Conservation (phyloP, 1,284 basidiomycete genomes). For the Pseudozyma hubeiensis region DNA sequence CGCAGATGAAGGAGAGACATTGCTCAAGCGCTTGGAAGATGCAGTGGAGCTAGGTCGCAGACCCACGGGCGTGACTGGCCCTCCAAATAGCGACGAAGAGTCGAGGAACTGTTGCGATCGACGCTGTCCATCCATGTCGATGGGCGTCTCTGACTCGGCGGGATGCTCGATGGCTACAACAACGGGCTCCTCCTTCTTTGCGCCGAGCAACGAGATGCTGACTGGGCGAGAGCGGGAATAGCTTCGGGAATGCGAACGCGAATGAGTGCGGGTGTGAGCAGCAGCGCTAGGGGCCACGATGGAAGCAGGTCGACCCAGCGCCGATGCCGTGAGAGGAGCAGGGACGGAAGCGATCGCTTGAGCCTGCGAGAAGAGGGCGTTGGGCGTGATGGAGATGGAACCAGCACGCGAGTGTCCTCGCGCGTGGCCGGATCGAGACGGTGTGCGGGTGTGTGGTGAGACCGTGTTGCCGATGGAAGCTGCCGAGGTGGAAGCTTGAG, state of each 20-base stretch:
- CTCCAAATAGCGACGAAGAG: slow-evolving; percentile 35
- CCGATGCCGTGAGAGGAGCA: slow-evolving; percentile 11
- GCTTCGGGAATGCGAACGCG: slow-evolving; percentile 36
- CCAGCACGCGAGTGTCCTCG: slow-evolving; percentile 56
- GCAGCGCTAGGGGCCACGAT: slow-evolving; percentile 16
- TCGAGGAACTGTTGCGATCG: slow-evolving; percentile 43
- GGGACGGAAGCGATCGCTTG: slow-evolving; percentile 16
- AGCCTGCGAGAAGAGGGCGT: slow-evolving; percentile 31
- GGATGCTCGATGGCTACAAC: slow-evolving; percentile 48
- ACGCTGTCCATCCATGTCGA: slow-evolving; percentile 6
- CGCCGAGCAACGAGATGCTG: slow-evolving; percentile 48
- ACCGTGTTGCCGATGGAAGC: slow-evolving; percentile 3
- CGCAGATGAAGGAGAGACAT: slow-evolving; percentile 13
- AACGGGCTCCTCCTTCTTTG: slow-evolving; percentile 40
- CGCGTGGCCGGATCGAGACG: slow-evolving; percentile 52
- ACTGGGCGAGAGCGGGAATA: slow-evolving; percentile 30
- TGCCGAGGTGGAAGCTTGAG: slow-evolving; percentile 33
- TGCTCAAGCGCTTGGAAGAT: slow-evolving; percentile 22
- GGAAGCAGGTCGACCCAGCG: slow-evolving; percentile 18
- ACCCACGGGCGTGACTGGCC: neutral
- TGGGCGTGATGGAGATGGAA: slow-evolving; percentile 57
- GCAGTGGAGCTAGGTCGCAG: slow-evolving; percentile 7
- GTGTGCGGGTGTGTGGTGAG: slow-evolving; percentile 19
- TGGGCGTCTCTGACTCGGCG: slow-evolving; percentile 11
- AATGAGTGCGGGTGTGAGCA: slow-evolving; percentile 31